Conservation (phyloP, 345 rosid species). For the Eucalyptus brandiana region DNA sequence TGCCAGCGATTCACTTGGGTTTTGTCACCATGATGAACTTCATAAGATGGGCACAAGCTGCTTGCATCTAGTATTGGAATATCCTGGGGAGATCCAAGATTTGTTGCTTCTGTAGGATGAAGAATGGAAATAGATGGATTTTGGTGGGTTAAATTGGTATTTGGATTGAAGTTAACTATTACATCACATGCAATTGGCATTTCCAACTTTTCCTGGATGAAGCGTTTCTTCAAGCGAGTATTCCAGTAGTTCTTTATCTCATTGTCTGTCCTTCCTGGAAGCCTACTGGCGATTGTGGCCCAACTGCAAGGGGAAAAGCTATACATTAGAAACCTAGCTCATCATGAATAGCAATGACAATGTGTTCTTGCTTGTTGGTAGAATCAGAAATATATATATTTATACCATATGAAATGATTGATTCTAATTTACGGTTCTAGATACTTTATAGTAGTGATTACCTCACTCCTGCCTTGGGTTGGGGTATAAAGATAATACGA, state of each 20-base stretch:
- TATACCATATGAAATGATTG: neutral
- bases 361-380: neutral
- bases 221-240: neutral
- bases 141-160: neutral
- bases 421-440: neutral
- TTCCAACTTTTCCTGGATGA: neutral
- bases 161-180: neutral
- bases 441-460: neutral
- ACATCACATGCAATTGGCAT: neutral
- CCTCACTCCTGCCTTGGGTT: neutral
- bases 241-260: conserved; percentile 4
- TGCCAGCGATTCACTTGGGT: neutral
- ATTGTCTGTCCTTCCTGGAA: conserved; percentile 1
- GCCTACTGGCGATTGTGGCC: neutral
- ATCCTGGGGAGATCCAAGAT: neutral
- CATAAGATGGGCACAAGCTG: neutral
- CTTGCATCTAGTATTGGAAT: neutral
- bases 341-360: neutral
- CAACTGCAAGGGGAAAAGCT: neutral
- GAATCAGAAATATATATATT: neutral
- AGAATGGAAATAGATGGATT: neutral
- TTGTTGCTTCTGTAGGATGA: neutral
- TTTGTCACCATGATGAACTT: neutral
- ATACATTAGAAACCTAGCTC: too few species aligned
- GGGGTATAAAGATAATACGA: neutral